Base-by-base conservation (phyloP, 2,329 filamentous ascomycete species). In the Verruconis gallopava region DNA sequence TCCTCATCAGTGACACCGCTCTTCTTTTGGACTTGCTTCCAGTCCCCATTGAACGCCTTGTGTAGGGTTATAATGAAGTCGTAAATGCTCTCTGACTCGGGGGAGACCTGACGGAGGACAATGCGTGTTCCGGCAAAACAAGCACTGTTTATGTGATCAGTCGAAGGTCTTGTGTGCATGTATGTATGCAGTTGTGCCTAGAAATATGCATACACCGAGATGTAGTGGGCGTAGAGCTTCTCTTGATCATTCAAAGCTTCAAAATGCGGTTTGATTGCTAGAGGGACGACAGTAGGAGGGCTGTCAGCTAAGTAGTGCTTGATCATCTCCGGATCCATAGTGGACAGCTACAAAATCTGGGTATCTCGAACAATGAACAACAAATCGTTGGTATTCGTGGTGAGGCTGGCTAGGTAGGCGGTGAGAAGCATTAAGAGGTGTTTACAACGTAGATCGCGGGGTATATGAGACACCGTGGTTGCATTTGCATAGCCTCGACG, bases 181-280 rank as follows among this genome's bases (percentile, higher is more conserved):
- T n/a, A n/a, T n/a, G n/a, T n/a, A n/a, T n/a, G n/a, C n/a, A n/a
- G n/a, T n/a, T 36, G 34, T 15, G 17, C 9, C 9, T 14, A 9
- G 17, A 18, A 15, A 35, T 38, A 18, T 28, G 12, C 50, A 40
- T 54, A 63, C 60, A 59, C 44, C 28, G 59, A 62, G 46, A 63
- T 54, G 42, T 61, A 86, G 64, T 95, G 88, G 49, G 88, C 83
- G 69, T 95, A 95, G 56, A 82, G 79, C 67, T 89, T 86, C 66
- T 93, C 77, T 57, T 81, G 69, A 53, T 83, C 75, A 41, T 65
- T 72, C 47, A 91, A 63, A 25, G 78, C 76, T 43, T 89, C 81
- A 54, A 96, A 98, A 64, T 96, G 89, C 57, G 85, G 83, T 65
- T 85, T 85, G 59, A 96, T 91, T 59, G 85, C 80, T 38, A 98